Base-by-base conservation (phyloP, 2,329 filamentous ascomycete genomes). In the Trichoderma hamatum region DNA sequence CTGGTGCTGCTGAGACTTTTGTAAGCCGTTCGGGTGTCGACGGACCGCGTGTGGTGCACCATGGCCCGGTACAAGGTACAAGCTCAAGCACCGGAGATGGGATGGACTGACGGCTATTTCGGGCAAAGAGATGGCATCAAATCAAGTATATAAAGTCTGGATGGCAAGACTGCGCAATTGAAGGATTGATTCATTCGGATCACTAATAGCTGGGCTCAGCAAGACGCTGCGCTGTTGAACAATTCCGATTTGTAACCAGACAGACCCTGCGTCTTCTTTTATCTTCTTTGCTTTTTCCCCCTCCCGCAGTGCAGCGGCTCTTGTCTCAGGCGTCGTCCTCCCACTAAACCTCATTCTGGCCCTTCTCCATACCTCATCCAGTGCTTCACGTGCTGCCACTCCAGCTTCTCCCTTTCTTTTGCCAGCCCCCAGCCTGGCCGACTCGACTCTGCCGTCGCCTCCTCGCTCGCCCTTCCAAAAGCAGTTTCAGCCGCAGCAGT, bases 321-420 rank as follows among this genome's bases (percentile, higher is more conserved):
- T 30, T 43, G 69, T 70, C 69, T 68, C 69, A 65, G 65, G 64
- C 64, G 30, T 65, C 62, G 55, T 68, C 58, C 36, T 51, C 58
- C 68, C 49, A 70, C 64, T 68, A 68, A 70, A 59, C 66, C 62
- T 7, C 66, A 52, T 62, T 46, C 32, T 39, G 39, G 56, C 46
- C 34, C 46, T 26, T 34, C 34, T 54, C 61, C 61, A 55, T 54
- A 24, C 24, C 61, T 59, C 56, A 6, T 26, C 16, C n/a, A 49
- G 24, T 30, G 7, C 61, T 63, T 70, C 69, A 70, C 64, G 69
- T 70, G 69, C 69, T 58, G 69, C 36, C 2, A 39, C 64, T 46
- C 61, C 21, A 58, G 58, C 49, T 59, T 24, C 28, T 21, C 24
- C 39, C 39, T 43, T 43, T 43, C 19, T 26, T 52, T 52, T 32